phyloP scores from a whole-genome alignment of 768 basidiomycete genomes.

The Lepiota subincarnata region DNA sequence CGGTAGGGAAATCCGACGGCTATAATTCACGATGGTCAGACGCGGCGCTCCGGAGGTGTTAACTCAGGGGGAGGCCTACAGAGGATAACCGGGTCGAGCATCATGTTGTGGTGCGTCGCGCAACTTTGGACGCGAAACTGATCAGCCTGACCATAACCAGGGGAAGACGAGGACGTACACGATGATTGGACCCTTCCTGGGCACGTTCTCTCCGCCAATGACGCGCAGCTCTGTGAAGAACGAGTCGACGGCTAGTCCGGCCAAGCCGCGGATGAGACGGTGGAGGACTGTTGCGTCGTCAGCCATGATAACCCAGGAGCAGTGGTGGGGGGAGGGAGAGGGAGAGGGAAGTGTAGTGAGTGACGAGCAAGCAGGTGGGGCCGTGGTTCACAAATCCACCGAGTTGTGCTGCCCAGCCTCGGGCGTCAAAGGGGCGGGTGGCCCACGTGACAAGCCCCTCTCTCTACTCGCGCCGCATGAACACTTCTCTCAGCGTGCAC shows the following conservation, averaged over 20 bases:
- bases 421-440: background rate
- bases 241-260: conserved; percentile 70
- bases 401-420: conserved; percentile 4
- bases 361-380: background rate
- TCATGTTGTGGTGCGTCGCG: conserved; percentile 85
- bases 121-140: conserved; percentile 18
- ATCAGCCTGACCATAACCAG: background rate
- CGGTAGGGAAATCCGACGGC: conserved; percentile 80
- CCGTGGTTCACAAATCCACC: conserved; percentile 3
- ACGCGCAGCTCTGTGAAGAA: conserved; percentile 90
- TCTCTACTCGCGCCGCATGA: no score
- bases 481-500: no score
- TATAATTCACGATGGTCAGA: conserved; percentile 23
- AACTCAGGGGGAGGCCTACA: conserved; percentile 47
- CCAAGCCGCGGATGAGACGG: conserved; percentile 64
- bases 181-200: conserved; percentile 84
- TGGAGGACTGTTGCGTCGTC: conserved; percentile 52
- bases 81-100: conserved; percentile 79
- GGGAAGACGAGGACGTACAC: conserved; percentile 55
- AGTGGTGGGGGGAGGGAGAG: background rate
- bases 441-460: background rate
- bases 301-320: conserved; percentile 20
- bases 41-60: no score
- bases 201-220: conserved; percentile 86
- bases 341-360: background rate